These are phyloP conservation scores for Spirogloea muscicola DNA, from an alignment of 139 green algal species.

Conservation along the genomic window DNA sequence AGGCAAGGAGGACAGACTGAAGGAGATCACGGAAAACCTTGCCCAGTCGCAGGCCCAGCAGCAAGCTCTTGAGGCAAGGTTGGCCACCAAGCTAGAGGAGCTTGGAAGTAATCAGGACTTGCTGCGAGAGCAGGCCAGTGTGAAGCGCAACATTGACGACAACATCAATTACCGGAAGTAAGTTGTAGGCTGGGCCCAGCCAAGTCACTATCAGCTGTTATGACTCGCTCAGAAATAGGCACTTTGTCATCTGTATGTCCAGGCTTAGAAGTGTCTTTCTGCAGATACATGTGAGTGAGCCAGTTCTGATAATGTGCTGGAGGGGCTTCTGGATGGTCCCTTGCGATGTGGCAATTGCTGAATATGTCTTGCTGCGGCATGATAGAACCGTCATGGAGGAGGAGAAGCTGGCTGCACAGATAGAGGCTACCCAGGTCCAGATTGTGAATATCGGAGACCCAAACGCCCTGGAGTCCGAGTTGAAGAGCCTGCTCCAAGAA, in stretches of 20 bases:
- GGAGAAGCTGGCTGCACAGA: conserved; percentile 23
- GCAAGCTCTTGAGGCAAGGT: neutral
- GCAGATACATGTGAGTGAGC: no score
- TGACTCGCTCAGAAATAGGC: no score
- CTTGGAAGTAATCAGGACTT: conserved; percentile 7
- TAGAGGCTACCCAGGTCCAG: conserved; percentile 25
- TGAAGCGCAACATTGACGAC: conserved; percentile 47
- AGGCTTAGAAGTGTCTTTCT: no score
- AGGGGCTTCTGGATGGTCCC: no score
- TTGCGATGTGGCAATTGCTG: no score
- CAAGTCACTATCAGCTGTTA: no score
- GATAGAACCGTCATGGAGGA: conserved; percentile 40
- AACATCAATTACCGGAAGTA: conserved; percentile 46
- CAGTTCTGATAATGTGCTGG: no score
- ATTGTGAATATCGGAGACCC: conserved; percentile 46
- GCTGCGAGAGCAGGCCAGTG: conserved; percentile 11
- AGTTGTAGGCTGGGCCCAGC: no score
- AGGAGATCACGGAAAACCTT: conserved; percentile 21
- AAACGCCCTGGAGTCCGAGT: neutral
- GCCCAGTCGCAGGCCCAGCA: conserved; percentile 6
- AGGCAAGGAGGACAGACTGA: conserved; percentile 3
- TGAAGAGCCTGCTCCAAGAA: no score
- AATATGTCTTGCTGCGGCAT: no score
- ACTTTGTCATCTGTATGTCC: no score
- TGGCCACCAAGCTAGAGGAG: neutral